phyloP scores from a whole-genome alignment of 371 early-diverging fungal species.

The Circinella umbellata region DNA sequence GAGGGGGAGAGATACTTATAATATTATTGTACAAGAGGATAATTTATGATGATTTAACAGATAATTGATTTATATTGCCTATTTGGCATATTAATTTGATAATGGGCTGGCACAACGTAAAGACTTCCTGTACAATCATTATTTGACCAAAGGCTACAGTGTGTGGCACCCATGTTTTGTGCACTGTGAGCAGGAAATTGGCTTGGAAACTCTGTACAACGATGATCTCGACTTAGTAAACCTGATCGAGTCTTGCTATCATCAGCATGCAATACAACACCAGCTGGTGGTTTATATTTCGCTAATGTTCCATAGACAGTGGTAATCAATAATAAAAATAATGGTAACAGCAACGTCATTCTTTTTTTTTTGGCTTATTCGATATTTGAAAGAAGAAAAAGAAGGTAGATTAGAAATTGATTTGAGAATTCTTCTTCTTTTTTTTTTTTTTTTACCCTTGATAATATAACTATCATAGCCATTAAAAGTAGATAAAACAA shows the following conservation, averaged over 20 bases:
- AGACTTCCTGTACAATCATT: slow-evolving; percentile 35
- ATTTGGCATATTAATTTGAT: slow-evolving; percentile 34
- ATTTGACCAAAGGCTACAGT: slow-evolving; percentile 47
- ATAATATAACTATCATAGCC: not conserved
- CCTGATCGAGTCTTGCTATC: slow-evolving; percentile 34
- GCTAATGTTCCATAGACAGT: slow-evolving; percentile 19
- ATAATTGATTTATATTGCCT: slow-evolving; percentile 34
- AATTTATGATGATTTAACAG: slow-evolving; percentile 17
- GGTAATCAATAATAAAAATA: slow-evolving; percentile 6
- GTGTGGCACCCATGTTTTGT: slow-evolving; percentile 38
- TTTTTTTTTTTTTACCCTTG: not conserved
- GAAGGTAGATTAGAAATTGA: not conserved
- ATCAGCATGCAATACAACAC: slow-evolving; percentile 28
- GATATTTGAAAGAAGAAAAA: not conserved
- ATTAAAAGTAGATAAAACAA: no score
- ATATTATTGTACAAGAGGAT: no score
- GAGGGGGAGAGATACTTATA: no score
- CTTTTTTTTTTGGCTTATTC: no score
- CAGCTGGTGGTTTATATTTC: slow-evolving; percentile 14
- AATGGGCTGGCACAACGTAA: slow-evolving; percentile 49
- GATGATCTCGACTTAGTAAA: slow-evolving; percentile 36
- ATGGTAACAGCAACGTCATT: not conserved
- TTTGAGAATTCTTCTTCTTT: not conserved
- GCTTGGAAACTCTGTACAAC: slow-evolving; percentile 34
- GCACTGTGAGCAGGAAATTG: slow-evolving; percentile 33